A percentile compares a stretch with the other conserved stretches of the same genome.
These are phyloP conservation scores for Penicillium macrosclerotiorum DNA, from an alignment of 495 filamentous ascomycete species.

Conservation along the genomic window DNA sequence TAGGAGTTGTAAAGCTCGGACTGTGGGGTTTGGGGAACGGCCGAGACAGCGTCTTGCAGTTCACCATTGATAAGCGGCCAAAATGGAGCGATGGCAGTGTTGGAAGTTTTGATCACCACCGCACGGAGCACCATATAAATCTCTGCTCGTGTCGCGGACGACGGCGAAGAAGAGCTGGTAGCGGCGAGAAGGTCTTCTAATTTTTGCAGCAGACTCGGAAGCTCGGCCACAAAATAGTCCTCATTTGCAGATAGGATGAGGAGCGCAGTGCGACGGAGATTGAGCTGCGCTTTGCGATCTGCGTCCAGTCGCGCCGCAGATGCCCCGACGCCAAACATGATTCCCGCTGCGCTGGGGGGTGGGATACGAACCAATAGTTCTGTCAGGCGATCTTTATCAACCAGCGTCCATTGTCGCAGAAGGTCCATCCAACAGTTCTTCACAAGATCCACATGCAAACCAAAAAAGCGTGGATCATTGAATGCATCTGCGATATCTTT, in stretches of 20 bases:
- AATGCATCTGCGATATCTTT: conserved; percentile 91
- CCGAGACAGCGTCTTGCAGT: conserved; percentile 76
- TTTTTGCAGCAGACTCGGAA: conserved; percentile 74
- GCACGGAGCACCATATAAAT: conserved; percentile 86
- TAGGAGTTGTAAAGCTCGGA: conserved; percentile 74
- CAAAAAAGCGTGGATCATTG: conserved; percentile 84
- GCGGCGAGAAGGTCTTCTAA: conserved; percentile 81
- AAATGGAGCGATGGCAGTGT: conserved; percentile 73
- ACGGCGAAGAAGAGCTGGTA: conserved; percentile 87
- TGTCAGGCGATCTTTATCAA: conserved; percentile 82
- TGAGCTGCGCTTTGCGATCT: conserved; percentile 89
- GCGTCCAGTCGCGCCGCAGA: conserved; percentile 92
- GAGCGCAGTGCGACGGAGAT: conserved; percentile 76
- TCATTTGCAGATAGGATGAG: conserved; percentile 68
- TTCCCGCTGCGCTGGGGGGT: conserved; percentile 88
- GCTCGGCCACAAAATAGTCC: conserved; percentile 77
- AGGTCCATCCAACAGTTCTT: conserved; percentile 77
- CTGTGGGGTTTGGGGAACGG: conserved; percentile 66
- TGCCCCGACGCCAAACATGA: conserved; percentile 96
- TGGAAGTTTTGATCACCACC: conserved; percentile 69
- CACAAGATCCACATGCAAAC: conserved; percentile 59
- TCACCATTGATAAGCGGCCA: conserved; percentile 92
- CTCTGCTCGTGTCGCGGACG: conserved; percentile 82
- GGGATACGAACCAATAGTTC: conserved; percentile 77
- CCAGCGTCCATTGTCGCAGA: conserved; percentile 74